Conservation (phyloP, 805 yeast genomes). For the Wickerhamomyces canadensis region DNA sequence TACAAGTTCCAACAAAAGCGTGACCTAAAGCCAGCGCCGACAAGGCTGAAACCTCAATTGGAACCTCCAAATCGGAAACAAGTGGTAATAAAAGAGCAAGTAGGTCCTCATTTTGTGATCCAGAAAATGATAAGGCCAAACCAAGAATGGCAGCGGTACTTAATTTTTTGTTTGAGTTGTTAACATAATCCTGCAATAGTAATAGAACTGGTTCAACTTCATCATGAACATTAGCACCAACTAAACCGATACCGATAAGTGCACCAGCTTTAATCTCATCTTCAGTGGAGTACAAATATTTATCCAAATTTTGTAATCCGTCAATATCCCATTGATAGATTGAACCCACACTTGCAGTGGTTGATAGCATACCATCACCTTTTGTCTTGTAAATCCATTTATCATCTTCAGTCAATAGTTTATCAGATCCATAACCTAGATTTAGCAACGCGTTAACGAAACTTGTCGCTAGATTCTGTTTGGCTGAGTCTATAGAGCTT, state of each 20-base stretch:
- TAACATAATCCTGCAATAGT: conserved; percentile 76
- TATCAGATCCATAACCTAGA: conserved; percentile 86
- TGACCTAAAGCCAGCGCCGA: conserved; percentile 93
- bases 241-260: conserved; percentile 87
- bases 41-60: conserved; percentile 75
- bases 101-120: conserved; percentile 83
- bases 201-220: conserved; percentile 92
- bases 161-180: conserved; percentile 54
- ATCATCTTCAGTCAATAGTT: conserved; percentile 70
- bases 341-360: conserved; percentile 89
- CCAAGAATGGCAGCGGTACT: conserved; percentile 85
- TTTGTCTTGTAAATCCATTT: conserved; percentile 90
- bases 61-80: conserved; percentile 66
- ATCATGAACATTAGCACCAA: conserved; percentile 89
- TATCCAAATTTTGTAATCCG: conserved; percentile 87
- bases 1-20: conserved; percentile 91
- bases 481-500: conserved; percentile 74
- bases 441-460: conserved; percentile 90
- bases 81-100: conserved; percentile 73
- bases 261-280: conserved; percentile 95
- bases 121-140: conserved; percentile 91
- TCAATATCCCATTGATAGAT: conserved; percentile 90
- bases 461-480: conserved; percentile 91
- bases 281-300: conserved; percentile 79
- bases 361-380: conserved; percentile 84